Evolutionary conservation across 2,329 filamentous ascomycete species (phyloP).

Genomic region (Chalara sp.): DNA sequence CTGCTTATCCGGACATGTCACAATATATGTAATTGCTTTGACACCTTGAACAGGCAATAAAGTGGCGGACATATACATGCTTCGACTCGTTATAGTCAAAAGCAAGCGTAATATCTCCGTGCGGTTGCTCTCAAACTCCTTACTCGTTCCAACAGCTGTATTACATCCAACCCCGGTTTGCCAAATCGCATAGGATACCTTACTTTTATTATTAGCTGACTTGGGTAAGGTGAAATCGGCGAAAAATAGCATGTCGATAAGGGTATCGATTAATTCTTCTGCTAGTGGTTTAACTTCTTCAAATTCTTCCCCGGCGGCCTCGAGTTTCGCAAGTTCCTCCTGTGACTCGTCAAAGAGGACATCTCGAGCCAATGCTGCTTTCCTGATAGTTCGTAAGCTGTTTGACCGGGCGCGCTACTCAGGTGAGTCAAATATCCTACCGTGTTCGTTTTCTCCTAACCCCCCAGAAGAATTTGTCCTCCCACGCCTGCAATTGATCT

Average conservation of each 20-base stretch:
- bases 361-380: conserved; percentile 60
- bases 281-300: conserved; percentile 82
- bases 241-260: conserved; percentile 87
- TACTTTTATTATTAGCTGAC: conserved; percentile 62
- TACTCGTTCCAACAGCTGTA: conserved; percentile 77
- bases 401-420: not conserved
- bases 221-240: conserved; percentile 79
- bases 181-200: conserved; percentile 93
- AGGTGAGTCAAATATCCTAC: conserved; percentile 11
- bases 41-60: conserved; percentile 77
- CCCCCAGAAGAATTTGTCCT: conserved; percentile 90
- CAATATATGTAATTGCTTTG: conserved; percentile 80
- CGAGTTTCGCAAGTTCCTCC: conserved; percentile 42
- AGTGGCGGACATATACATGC: conserved; percentile 84
- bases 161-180: conserved; percentile 97
- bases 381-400: conserved; percentile 33
- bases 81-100: conserved; percentile 79
- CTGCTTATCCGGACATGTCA: conserved; percentile 84
- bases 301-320: conserved; percentile 52
- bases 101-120: conserved; percentile 84
- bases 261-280: conserved; percentile 85
- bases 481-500: conserved; percentile 76
- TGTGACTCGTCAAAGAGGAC: conserved; percentile 77
- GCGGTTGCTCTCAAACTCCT: conserved; percentile 87
- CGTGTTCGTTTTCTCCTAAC: conserved; percentile 61